Base-by-base conservation (phyloP, 1,284 basidiomycete species). In the Ustilago curta region DNA sequence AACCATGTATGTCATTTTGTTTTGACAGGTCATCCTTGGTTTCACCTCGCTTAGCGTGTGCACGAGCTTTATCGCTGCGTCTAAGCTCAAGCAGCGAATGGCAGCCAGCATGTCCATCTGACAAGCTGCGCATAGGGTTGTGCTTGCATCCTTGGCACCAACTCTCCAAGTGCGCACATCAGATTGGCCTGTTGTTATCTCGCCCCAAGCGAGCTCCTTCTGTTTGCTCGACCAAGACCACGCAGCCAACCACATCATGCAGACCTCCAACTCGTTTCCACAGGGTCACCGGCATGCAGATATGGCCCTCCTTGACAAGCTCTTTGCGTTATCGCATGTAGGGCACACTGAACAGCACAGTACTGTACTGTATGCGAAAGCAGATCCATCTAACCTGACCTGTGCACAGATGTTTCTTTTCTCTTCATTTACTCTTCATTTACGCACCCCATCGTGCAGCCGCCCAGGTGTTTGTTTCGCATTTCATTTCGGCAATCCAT, bases 1-100 rank as follows among this genome's bases (percentile, higher is more conserved):
- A 25, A 2, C 40, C n/a, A n/a, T n/a, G n/a, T n/a, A 40, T 52
- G 51, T 52, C 51, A 42, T 40, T 52, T 39, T 52, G 51, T 52
- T 52, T 52, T 52, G 51, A 52, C 51, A 42, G 35, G 35, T 50
- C 9, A n/a, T n/a, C n/a, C 32, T 14, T 50, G 32, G 32, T 32
- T 37, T 19, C 9, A 23, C 32, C 51, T 52, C 51, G 51, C 51
- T 19, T 53, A 48, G 25, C n/a, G 18, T 27, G 51, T n/a, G 12
- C 47, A 43, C 40, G 32, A 43, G 51, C 42, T 27, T 48, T 48
- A 18, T 45, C 25, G 25, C 27, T 19, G 27, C 18, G n/a, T n/a
- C n/a, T n/a, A n/a, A n/a, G n/a, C n/a, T n/a, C n/a, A n/a, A n/a
- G n/a, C n/a, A n/a, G n/a, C n/a, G 25, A 47, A n/a, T 29, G 45